phyloP scores from a whole-genome alignment of 1,139 yeast genomes.

The Yamadazyma sp. region DNA sequence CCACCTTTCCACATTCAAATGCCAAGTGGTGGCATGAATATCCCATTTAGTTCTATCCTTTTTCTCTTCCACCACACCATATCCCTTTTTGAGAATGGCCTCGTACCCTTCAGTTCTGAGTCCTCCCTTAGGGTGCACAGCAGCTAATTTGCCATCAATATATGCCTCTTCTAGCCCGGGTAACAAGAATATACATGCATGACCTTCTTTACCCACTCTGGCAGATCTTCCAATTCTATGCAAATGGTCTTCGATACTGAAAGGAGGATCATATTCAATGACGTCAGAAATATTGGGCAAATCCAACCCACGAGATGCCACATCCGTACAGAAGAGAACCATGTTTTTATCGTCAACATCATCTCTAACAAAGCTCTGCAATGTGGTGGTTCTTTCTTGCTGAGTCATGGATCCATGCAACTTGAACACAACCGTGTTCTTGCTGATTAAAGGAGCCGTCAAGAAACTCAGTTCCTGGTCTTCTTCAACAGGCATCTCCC shows the following conservation, averaged over 20 bases:
- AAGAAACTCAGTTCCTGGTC: conserved; percentile 35
- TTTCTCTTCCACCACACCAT: conserved; percentile 24
- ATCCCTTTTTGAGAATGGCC: conserved; percentile 53
- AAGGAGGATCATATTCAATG: conserved; percentile 69
- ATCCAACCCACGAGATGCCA: conserved; percentile 73
- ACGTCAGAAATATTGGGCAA: conserved; percentile 65
- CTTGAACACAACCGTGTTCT: conserved; percentile 59
- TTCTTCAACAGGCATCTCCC: conserved; percentile 18
- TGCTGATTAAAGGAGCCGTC: conserved; percentile 55
- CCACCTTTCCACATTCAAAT: conserved; percentile 85
- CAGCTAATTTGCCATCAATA: conserved; percentile 49
- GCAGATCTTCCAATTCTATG: conserved; percentile 78
- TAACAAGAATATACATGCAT: conserved; percentile 68
- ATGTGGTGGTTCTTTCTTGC: conserved; percentile 74
- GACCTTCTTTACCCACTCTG: conserved; percentile 67
- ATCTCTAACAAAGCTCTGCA: conserved; percentile 57
- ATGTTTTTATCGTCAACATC: conserved; percentile 44
- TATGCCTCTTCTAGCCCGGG: conserved; percentile 91
- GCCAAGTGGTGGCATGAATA: conserved; percentile 95
- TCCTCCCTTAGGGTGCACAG: conserved; percentile 61
- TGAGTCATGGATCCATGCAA: conserved; percentile 91
- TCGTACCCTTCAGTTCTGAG: conserved; percentile 48
- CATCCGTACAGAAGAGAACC: conserved; percentile 79
- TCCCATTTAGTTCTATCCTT: conserved; percentile 67
- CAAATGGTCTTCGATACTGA: conserved; percentile 67